These are phyloP conservation scores for Santalum album DNA, from an alignment of 164 flowering plant genomes.

Conservation along the genomic window DNA sequence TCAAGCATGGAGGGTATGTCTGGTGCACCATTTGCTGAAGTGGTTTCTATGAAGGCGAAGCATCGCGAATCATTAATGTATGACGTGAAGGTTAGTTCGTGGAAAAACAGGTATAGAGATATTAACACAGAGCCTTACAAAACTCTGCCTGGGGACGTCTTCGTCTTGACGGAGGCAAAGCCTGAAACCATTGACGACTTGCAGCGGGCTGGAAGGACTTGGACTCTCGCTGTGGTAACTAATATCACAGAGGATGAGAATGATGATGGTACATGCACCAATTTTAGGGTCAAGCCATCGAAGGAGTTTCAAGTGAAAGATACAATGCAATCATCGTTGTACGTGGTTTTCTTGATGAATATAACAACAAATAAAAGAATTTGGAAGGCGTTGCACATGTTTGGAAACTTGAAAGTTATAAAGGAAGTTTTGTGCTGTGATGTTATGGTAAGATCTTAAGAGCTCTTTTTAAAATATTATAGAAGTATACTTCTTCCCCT, in stretches of 20 bases:
- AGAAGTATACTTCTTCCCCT: too few species aligned
- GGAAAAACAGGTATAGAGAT: conserved; percentile 36
- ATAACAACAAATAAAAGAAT: conserved; percentile 40
- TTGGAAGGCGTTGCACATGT: conserved; percentile 42
- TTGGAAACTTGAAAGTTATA: conserved; percentile 18
- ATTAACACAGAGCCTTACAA: conserved; percentile 32
- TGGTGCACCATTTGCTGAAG: conserved; percentile 42
- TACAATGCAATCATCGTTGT: conserved; percentile 20
- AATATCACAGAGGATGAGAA: conserved; percentile 15
- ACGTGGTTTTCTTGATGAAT: conserved; percentile 40
- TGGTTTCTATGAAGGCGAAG: conserved; percentile 18
- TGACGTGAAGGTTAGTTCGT: conserved; percentile 33
- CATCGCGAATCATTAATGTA: conserved; percentile 18
- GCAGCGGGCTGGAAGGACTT: conserved; percentile 21
- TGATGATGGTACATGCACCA: conserved; percentile 6
- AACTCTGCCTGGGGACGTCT: conserved; percentile 54
- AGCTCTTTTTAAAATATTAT: too few species aligned
- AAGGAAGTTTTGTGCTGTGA: conserved; percentile 19
- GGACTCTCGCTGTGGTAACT: conserved; percentile 32
- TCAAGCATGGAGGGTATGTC: conserved; percentile 40
- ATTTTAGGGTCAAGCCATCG: conserved; percentile 32
- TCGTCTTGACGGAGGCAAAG: conserved; percentile 32
- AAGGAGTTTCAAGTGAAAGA: conserved; percentile 15
- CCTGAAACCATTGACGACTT: conserved; percentile 41
- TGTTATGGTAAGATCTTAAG: conserved; percentile 27